Evolutionary conservation across 306 rosid genomes (phyloP), one percentile per base, ranked within the genome.

Genomic region (Alnus glutinosa): DNA sequence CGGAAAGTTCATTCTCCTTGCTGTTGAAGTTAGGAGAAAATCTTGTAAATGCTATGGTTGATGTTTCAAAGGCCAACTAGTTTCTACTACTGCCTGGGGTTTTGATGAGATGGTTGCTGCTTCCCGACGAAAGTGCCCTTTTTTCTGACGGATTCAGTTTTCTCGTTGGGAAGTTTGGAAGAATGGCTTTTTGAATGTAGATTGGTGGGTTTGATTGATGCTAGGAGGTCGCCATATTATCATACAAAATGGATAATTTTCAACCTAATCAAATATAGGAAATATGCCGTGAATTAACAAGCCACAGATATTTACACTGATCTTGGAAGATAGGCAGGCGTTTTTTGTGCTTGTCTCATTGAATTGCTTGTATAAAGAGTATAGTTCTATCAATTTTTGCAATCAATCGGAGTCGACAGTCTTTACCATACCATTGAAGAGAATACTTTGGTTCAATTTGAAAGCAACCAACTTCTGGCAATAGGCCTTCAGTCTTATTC

Each of bases 331-430:
- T 87, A 83, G 87, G 93, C 97, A 74, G 80, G 61, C 82, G 80
- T 92, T 87, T 87, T 52, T 62, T 71, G 86, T 82, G 97, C 94
- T 90, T 87, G 84, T 90, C 97, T 79, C 69, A 88, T 63, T 76
- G 67, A 82, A 77, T 92, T 89, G 77, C 78, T 83, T 92, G 92
- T 86, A 84, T 82, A 89, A 86, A 77, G 78, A 77, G 78, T 59
- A 82, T 44, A 82, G 63, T 19, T 66, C 72, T 52, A 30, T 69
- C 73, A 32, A 69, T 66, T 76, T 57, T 74, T 57, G 7, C 36
- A 8, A 36, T 70, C 63, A 70, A 16, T 68, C 15, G 16, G 34
- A 19, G 30, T 39, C 4, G 9, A 16, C 7, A 49, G 9, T 9
- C 72, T 68, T 68, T 5, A 3, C 16, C 12, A n/a, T 42, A 19